Evolutionary conservation across 78 protist genomes (phyloP), one percentile per base, ranked within the genome.

Genomic region (slime mould (Dictyostelium discoideum)): DNA sequence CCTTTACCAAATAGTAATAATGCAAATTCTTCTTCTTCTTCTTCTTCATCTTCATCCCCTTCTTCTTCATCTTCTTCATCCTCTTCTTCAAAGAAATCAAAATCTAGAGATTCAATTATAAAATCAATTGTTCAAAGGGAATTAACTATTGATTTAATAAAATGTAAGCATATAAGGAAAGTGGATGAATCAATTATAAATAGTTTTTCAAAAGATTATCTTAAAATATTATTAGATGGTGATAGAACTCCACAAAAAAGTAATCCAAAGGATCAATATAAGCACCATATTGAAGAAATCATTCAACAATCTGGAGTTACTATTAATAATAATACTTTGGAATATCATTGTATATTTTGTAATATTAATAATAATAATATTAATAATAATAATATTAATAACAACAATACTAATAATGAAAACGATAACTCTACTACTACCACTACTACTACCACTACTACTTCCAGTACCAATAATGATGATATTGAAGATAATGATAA

Each of bases 311-410:
- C 76, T 24, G 76, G 32, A 8, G 8, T 8, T 24, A 24, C 32
- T 6, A 11, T 24, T 24, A 67, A 67, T 24, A 67, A 67, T 24
- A 67, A 67, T 67, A 10, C 8, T 24, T 67, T 26, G 1, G 76
- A 67, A n/a, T 67, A 67, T 67, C 76, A 67, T 24, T 67, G 76
- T 24, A 67, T 67, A 67, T 67, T 67, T 24, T 67, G 76, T 67
- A 67, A n/a, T 67, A n/a, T 24, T 67, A n/a, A n/a, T 24, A 26
- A 67, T 24, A 11, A 67, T 67, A 11, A 67, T 9, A 22, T 3
- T 10, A n/a, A 67, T n/a, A 65, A 65, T n/a, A 18, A n/a, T n/a
- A 20, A 65, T 2, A 65, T n/a, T 8, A 20, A 60, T 20, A 18
- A 18, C 1, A 60, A 1, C 20, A 63, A 22, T 63, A 22, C 5